phyloP scores from a whole-genome alignment of 106 monocot genomes.

The Ottelia alismoides region DNA sequence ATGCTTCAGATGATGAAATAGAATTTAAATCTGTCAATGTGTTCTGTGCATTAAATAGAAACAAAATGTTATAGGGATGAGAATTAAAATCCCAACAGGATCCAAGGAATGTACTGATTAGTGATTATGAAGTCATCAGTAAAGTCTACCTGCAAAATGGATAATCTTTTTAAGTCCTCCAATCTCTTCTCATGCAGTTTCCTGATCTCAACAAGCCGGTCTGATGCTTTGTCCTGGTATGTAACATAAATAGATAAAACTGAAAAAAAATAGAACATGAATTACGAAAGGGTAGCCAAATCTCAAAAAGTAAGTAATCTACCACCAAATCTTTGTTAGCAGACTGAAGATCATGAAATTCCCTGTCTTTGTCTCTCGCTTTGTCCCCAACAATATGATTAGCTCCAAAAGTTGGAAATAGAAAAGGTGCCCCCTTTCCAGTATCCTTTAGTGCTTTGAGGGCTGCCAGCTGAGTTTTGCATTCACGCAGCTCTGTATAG shows the following conservation, averaged over 20 bases:
- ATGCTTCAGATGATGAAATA: conserved; percentile 49
- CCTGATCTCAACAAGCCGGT: conserved; percentile 46
- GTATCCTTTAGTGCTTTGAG: conserved; percentile 60
- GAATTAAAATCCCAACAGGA: neutral
- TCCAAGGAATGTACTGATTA: too few species aligned
- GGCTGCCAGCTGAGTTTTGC: conserved; percentile 31
- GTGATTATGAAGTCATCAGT: too few species aligned
- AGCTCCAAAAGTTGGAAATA: conserved; percentile 60
- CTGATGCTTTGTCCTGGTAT: conserved; percentile 65
- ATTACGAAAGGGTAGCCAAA: neutral
- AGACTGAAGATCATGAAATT: conserved; percentile 61
- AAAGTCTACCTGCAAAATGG: conserved; percentile 49
- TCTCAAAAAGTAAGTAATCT: neutral
- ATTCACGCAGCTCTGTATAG: conserved; percentile 62
- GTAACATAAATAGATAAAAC: conserved; percentile 2
- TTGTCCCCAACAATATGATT: conserved; percentile 30
- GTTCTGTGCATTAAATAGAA: conserved; percentile 27
- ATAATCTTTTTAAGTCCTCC: conserved; percentile 52
- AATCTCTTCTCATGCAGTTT: conserved; percentile 59
- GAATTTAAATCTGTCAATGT: conserved; percentile 39
- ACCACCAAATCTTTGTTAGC: conserved; percentile 52
- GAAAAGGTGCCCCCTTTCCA: conserved; percentile 37
- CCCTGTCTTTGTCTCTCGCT: conserved; percentile 58
- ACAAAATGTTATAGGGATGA: neutral
- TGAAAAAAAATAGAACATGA: neutral